Evolutionary conservation across 1,284 basidiomycete species (phyloP).

Genomic region (Wolfiporia cocos): DNA sequence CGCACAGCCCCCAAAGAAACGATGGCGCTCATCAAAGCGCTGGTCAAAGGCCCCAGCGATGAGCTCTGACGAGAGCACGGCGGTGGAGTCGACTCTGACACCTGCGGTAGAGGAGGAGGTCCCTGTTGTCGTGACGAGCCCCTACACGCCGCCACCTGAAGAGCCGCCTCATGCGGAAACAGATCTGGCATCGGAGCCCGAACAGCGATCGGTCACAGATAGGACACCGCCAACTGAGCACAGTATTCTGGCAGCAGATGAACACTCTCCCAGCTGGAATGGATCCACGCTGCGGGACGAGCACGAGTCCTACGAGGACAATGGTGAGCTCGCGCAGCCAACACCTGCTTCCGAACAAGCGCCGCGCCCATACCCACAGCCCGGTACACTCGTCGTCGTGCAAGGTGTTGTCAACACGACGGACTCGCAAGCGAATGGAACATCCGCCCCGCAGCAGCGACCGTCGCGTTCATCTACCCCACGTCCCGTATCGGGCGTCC

Average conservation of each 20-base stretch:
- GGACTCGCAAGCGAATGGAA: constrained; percentile 28
- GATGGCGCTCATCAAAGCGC: constrained; percentile 35
- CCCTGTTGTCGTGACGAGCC: neutral
- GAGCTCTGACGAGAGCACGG: constrained; percentile 9
- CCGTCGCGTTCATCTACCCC: constrained; percentile 10
- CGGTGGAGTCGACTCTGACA: constrained; percentile 4
- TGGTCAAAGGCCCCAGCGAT: constrained; percentile 22
- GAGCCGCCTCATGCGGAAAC: neutral
- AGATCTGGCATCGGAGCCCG: neutral
- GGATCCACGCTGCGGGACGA: too few relatives aligned
- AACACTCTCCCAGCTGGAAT: too few relatives aligned
- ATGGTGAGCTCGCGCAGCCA: too few relatives aligned
- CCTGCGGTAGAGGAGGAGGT: neutral
- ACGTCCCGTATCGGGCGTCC: constrained; percentile 9
- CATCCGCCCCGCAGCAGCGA: constrained; percentile 6
- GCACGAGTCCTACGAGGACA: too few relatives aligned
- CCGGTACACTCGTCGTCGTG: constrained; percentile 72
- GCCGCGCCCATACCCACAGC: constrained; percentile 55
- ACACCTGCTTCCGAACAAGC: constrained; percentile 1
- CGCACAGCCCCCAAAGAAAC: constrained; percentile 23
- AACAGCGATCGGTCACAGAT: neutral
- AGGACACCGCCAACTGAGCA: too few relatives aligned
- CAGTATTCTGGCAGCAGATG: too few relatives aligned
- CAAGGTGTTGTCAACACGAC: constrained; percentile 78
- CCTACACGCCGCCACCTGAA: neutral